Evolutionary conservation across 2,329 filamentous ascomycete species (phyloP).

Genomic region (Colletotrichum sidae): DNA sequence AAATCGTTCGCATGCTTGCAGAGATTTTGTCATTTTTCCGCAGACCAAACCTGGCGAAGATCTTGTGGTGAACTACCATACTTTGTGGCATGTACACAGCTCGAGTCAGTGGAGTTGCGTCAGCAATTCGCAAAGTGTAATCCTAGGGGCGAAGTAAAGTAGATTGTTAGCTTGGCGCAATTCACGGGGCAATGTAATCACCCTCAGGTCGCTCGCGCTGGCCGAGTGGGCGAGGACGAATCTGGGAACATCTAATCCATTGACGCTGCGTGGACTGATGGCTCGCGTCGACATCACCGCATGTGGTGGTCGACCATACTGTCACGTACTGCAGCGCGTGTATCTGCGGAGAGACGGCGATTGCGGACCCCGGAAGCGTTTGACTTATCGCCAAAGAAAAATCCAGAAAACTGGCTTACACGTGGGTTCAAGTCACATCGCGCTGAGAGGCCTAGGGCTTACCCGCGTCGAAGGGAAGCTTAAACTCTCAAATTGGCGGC

Average conservation of each 20-base stretch:
- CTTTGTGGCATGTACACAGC: too few species aligned
- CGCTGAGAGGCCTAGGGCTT: not conserved
- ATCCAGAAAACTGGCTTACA: not conserved
- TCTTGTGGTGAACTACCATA: too few species aligned
- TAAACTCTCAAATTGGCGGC: constrained; percentile 10
- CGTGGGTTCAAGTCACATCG: constrained; percentile 7
- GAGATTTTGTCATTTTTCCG: not conserved
- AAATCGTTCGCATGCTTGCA: not conserved
- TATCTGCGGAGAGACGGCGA: constrained; percentile 9
- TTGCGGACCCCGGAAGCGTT: constrained; percentile 21
- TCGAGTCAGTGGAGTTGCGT: not conserved
- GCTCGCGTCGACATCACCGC: too few species aligned
- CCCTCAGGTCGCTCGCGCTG: not conserved
- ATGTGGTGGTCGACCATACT: not conserved
- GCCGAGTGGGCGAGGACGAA: not conserved
- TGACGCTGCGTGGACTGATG: too few species aligned
- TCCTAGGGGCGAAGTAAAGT: not conserved
- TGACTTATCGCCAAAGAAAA: not conserved
- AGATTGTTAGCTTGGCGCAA: not conserved
- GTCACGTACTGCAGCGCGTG: too few species aligned
- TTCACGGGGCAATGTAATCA: not conserved
- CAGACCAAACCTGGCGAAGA: too few species aligned
- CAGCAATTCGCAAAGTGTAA: not conserved
- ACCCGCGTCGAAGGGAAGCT: constrained; percentile 6
- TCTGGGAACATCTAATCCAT: too few species aligned